Evolutionary conservation across 169 alveolate species (phyloP).

Genomic region (Plasmodium berghei): DNA sequence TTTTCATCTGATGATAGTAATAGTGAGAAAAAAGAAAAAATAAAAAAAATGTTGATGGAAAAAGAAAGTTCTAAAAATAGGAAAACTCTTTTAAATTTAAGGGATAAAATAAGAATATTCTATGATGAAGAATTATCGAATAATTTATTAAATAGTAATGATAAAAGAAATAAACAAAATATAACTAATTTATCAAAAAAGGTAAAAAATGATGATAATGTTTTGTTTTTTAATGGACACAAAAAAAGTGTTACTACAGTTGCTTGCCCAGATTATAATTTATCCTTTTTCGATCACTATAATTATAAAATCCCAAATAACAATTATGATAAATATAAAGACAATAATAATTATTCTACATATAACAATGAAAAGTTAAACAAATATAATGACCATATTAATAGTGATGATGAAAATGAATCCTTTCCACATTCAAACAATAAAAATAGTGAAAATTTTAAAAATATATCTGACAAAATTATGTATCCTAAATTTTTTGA

Average conservation of each 20-base stretch:
- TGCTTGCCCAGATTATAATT: slow-evolving; percentile 63
- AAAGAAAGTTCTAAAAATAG: slow-evolving; percentile 27
- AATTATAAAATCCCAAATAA: slow-evolving; percentile 9
- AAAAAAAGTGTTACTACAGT: slow-evolving; percentile 72
- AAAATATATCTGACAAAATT: neutral
- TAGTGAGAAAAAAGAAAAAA: slow-evolving; percentile 40
- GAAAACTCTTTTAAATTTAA: slow-evolving; percentile 50
- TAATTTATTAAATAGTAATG: slow-evolving; percentile 1
- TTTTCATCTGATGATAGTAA: slow-evolving; percentile 16
- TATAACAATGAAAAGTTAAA: slow-evolving; percentile 5
- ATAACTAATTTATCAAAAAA: slow-evolving; percentile 9
- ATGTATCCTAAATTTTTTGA: slow-evolving; percentile 49
- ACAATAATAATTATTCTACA: neutral
- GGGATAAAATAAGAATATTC: slow-evolving; percentile 37
- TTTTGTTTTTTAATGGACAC: slow-evolving; percentile 48
- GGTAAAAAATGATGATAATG: slow-evolving; percentile 11
- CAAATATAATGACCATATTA: slow-evolving; percentile 1
- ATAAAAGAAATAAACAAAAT: slow-evolving; percentile 4
- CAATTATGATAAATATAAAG: neutral
- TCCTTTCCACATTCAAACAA: neutral
- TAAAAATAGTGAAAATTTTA: neutral
- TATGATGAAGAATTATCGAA: slow-evolving; percentile 54
- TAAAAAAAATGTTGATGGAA: slow-evolving; percentile 40
- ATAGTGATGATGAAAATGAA: neutral
- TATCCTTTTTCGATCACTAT: slow-evolving; percentile 53